Evolutionary conservation across 1,139 yeast genomes (phyloP).

Genomic region (Protomyces inouyei): DNA sequence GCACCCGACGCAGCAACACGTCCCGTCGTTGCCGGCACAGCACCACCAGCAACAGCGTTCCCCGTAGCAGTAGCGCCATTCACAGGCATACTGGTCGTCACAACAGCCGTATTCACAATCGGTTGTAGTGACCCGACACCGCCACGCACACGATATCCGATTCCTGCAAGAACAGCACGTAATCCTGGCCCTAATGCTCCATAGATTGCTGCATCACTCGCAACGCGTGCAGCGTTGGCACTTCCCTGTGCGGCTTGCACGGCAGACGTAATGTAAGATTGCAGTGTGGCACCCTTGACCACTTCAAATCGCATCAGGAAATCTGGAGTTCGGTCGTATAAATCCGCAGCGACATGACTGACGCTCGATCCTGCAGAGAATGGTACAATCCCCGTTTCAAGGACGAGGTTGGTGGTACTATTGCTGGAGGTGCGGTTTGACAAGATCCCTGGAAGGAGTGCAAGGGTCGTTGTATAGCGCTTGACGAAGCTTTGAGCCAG

Average conservation of each 20-base stretch:
- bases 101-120: background rate
- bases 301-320: slow-evolving; percentile 22
- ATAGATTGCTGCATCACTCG: slow-evolving; percentile 7
- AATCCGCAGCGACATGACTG: slow-evolving; percentile 20
- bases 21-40: background rate
- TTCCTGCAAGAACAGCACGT: slow-evolving; percentile 16
- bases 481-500: slow-evolving; percentile 6
- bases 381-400: slow-evolving; percentile 15
- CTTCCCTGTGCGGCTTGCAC: background rate
- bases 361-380: slow-evolving; percentile 22
- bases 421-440: background rate
- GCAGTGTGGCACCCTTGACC: slow-evolving; percentile 13
- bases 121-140: slow-evolving; percentile 1
- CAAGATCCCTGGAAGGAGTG: background rate
- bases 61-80: background rate
- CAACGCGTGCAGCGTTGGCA: background rate
- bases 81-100: background rate
- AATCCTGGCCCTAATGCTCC: slow-evolving; percentile 28
- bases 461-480: background rate
- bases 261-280: background rate
- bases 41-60: background rate
- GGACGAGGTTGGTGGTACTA: background rate
- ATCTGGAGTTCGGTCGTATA: slow-evolving; percentile 16
- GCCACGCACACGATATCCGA: slow-evolving; percentile 25
- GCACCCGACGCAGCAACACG: background rate